Evolutionary conservation across 1,284 basidiomycete genomes (phyloP), one percentile per base, ranked within the genome.

Genomic region (Lentinus polychrous): DNA sequence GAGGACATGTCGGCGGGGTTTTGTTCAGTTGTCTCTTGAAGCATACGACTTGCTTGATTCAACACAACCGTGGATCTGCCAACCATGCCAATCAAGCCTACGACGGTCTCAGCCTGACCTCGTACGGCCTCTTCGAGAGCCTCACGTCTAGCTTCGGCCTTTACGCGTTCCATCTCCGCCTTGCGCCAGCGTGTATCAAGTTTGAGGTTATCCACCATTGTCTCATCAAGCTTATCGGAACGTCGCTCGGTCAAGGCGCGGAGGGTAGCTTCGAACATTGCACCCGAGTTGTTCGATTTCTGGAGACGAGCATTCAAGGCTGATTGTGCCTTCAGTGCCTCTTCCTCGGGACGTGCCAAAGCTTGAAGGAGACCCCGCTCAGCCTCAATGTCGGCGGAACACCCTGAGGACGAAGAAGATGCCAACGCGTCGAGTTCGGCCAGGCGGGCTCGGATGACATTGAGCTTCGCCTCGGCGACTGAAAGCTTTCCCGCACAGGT

Each of bases 191-290:
- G 73, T 1, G 86, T 83, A 49, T 90, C 81, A 10, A 86, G 74
- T 58, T 82, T 85, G 58, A 95, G 70, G 51, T 80, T 84, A 49
- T 87, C 84, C 14, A 82, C 64, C 52, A 78, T 79, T 22, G 78
- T 63, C n/a, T 86, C 82, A 56, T 94, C 91, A 40, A 93, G 70
- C 56, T 83, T 82, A 53, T 91, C 86, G 17, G 86, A 88, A 48
- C 77, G 80, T 43, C 90, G 75, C 60, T 92, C 86, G 43, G 84
- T 83, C 24, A 87, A 81, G 10, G 87, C 88, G 22, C 85, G 81
- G 55, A 96, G 76, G 27, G 86, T 84, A 8, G 86, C 87, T 24
- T 91, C 84, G 59, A 95, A 88, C 71, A 93, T 86, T 32, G 82
- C 81, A 44, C 74, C 76, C 11, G 89, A 83, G 60, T 91, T 91